Evolutionary conservation across 306 rosid genomes (phyloP), one percentile per base, ranked within the genome.

Genomic region (Cicer cuneatum): DNA sequence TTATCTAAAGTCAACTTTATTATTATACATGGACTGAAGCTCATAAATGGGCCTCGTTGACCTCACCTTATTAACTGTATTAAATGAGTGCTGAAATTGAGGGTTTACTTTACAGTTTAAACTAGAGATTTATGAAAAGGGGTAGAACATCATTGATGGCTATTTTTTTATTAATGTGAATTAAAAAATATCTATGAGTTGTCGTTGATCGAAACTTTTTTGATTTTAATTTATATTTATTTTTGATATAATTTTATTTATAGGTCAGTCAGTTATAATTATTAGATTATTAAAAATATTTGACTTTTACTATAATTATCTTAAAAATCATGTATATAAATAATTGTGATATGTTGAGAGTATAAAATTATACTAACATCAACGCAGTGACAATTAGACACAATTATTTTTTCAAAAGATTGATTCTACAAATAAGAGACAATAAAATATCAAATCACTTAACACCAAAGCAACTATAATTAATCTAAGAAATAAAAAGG

Each of bases 31-130:
- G 9, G 18, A 13, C 56, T 49, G 56, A 49, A 49, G 18, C 56
- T n/a, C 56, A 49, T 18, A 45, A 45, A 45, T 4, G 51, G 69
- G 71, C 29, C 77, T 71, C 69, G 87, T 72, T 66, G 69, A 83
- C 78, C 83, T 63, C 63, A 81, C 64, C 61, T 61, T 10, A 40
- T 21, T 2, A 19, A 16, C 35, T 52, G 8, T 5, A 53, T 15
- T 51, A 9, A 38, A 54, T 10, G 12, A 53, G 5, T 24, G 1
- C 14, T 40, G 46, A 52, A 41, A 18, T 60, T 7, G 13, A 40
- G 12, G 8, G 52, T 7, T 19, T 16, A 43, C 14, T 9, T 13
- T 39, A 10, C 7, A 74, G 29, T 15, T 7, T 21, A 37, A 15
- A 10, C 24, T 65, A 39, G 10, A 52, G 5, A 39, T 49, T 61